Base-by-base conservation (phyloP, 306 rosid species). In the Aeschynomene evenia region DNA sequence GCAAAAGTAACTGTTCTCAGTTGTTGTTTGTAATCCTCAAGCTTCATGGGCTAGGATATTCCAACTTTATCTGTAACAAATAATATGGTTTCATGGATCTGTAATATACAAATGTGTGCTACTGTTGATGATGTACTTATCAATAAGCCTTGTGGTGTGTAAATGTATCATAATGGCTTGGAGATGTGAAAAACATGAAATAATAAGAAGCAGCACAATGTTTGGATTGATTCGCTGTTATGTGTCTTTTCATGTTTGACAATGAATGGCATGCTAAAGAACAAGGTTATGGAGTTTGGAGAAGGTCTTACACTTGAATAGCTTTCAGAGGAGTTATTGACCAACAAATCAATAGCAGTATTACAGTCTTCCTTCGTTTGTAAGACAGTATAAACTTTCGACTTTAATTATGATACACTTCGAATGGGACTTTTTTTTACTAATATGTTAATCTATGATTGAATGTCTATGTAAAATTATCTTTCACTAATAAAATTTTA, bases 41-140 rank as follows among this genome's bases (percentile, higher is more conserved):
- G 51, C 42, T 71, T 45, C 68, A 31, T 46, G 33, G 33, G 56
- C 66, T 45, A 72, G 42, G 61, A 71, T 26, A 68, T 72, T 50
- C 66, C 69, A 60, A 55, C 24, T 65, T 33, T 73, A 23, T 80
- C 77, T 71, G 43, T 80, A 62, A 78, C n/a, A n/a, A n/a, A 42
- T 31, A 63, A n/a, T 51, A 42, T 73, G 78, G 11, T 43, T 23
- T 46, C 69, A 21, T 2, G 66, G 68, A 36, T 67, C 15, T 79
- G 85, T 75, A 68, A 49, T 53, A 77, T 81, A 79, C 70, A 67
- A 5, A 56, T 42, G 57, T 50, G 2, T 57, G 74, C 20, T 66
- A 21, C 29, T 24, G 73, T 50, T 39, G 58, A 43, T 19, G 51
- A 16, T 55, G 74, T 56, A 75, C 13, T 15, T 51, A 50, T 5